Evolutionary conservation across 1,139 yeast genomes (phyloP).

Genomic region (Candida sp.): DNA sequence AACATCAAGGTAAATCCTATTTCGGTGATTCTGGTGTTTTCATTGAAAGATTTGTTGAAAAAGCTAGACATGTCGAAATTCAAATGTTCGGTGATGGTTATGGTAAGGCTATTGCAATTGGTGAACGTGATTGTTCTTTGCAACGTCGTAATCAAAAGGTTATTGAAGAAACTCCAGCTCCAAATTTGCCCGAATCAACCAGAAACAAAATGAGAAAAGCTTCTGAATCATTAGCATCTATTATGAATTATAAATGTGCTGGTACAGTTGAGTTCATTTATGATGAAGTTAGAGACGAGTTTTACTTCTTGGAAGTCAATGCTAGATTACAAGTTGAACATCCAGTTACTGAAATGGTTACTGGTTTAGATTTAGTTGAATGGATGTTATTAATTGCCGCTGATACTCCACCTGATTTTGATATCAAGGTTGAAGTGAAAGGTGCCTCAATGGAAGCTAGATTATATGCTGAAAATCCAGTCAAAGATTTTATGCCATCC

Average conservation of each 20-base stretch:
- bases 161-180: constrained; percentile 98
- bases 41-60: constrained; percentile 88
- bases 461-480: constrained; percentile 94
- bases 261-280: constrained; percentile 97
- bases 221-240: constrained; percentile 75
- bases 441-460: constrained; percentile 98
- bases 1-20: constrained; percentile 89
- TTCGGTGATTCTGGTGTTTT: constrained; percentile 96
- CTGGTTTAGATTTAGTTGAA: constrained; percentile 92
- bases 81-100: constrained; percentile 96
- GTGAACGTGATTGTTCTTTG: constrained; percentile 96
- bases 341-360: constrained; percentile 93
- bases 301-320: constrained; percentile 93
- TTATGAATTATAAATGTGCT: constrained; percentile 90
- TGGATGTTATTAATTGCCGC: constrained; percentile 97
- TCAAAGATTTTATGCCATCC: constrained; percentile 90
- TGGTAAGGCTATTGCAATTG: constrained; percentile 89
- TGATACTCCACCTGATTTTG: constrained; percentile 77
- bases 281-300: constrained; percentile 80
- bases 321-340: constrained; percentile 98
- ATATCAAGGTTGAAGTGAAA: constrained; percentile 51
- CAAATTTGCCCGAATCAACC: constrained; percentile 79
- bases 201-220: constrained; percentile 75
- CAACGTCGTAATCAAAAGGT: constrained; percentile 97
- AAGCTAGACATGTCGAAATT: constrained; percentile 94